phyloP scores from a whole-genome alignment of 2,329 filamentous ascomycete genomes.

The Juglanconis sp. region DNA sequence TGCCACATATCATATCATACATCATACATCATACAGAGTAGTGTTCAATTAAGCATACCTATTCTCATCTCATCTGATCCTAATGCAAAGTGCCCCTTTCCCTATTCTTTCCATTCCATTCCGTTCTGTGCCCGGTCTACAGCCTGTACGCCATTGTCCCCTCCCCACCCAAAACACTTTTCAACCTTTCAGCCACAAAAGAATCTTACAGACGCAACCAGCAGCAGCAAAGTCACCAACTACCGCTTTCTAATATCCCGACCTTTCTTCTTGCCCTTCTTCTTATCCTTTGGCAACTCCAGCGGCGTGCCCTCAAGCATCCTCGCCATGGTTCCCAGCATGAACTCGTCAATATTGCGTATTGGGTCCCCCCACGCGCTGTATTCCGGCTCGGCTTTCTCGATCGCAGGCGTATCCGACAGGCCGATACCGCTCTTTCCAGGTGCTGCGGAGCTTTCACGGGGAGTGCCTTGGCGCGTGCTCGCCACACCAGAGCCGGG shows the following conservation, averaged over 20 bases:
- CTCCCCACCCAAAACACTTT: too few species aligned
- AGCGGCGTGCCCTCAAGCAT: constrained; percentile 57
- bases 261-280: constrained; percentile 58
- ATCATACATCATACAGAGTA: background rate
- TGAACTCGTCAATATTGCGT: constrained; percentile 69
- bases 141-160: background rate
- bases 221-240: background rate
- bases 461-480: constrained; percentile 49
- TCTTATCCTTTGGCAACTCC: constrained; percentile 63
- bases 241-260: constrained; percentile 55
- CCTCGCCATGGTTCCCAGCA: constrained; percentile 66
- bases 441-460: constrained; percentile 33
- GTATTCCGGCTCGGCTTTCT: constrained; percentile 43
- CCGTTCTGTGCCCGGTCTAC: background rate
- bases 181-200: background rate
- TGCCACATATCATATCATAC: background rate
- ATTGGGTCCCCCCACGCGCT: constrained; percentile 59
- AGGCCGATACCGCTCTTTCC: constrained; percentile 34
- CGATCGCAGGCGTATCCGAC: constrained; percentile 28
- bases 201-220: background rate
- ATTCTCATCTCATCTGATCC: background rate
- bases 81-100: background rate
- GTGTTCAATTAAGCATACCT: background rate
- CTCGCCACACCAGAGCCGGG: constrained; percentile 50
- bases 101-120: background rate